Evolutionary conservation across 495 filamentous ascomycete genomes (phyloP).

Genomic region (Terfezia boudieri): DNA sequence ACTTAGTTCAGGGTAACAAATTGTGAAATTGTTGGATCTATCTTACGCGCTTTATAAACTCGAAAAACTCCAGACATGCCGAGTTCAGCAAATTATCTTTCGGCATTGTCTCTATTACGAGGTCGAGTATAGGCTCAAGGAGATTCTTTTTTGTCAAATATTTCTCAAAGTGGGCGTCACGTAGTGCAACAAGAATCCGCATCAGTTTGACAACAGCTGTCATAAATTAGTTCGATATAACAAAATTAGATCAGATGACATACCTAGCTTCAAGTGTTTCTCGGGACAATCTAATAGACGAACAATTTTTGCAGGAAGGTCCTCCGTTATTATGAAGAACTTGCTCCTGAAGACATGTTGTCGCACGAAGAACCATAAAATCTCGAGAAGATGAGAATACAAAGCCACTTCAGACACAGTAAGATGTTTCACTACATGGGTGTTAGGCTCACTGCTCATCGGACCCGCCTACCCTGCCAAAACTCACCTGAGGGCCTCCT

Average conservation of each 20-base stretch:
- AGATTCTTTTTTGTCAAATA: constrained; percentile 66
- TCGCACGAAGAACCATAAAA: constrained; percentile 83
- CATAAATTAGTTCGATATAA: background rate
- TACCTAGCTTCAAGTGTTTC: constrained; percentile 83
- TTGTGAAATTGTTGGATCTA: background rate
- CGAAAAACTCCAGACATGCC: constrained; percentile 89
- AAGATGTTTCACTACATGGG: constrained; percentile 32
- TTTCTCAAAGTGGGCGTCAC: constrained; percentile 81
- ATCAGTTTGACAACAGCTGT: constrained; percentile 85
- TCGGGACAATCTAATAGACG: constrained; percentile 69
- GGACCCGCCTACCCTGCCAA: constrained; percentile 1
- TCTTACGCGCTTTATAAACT: constrained; percentile 45
- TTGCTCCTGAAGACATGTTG: constrained; percentile 71
- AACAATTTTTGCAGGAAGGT: constrained; percentile 54
- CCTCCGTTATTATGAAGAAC: constrained; percentile 64
- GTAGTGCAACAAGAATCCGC: constrained; percentile 60
- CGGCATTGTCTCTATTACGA: constrained; percentile 75
- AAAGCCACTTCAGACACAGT: constrained; percentile 65
- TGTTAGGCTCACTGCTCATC: constrained; percentile 24
- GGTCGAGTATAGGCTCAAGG: constrained; percentile 70
- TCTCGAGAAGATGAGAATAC: constrained; percentile 78
- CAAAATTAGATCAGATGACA: constrained; percentile 15
- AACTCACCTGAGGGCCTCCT: constrained; percentile 34
- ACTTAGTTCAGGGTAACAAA: background rate
- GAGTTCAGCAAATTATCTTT: constrained; percentile 92